Percentiles rank a stretch among this genome's conserved stretches.
These are phyloP conservation scores for Lentinus brumalis DNA, from an alignment of 768 basidiomycete genomes.

Conservation along the genomic window DNA sequence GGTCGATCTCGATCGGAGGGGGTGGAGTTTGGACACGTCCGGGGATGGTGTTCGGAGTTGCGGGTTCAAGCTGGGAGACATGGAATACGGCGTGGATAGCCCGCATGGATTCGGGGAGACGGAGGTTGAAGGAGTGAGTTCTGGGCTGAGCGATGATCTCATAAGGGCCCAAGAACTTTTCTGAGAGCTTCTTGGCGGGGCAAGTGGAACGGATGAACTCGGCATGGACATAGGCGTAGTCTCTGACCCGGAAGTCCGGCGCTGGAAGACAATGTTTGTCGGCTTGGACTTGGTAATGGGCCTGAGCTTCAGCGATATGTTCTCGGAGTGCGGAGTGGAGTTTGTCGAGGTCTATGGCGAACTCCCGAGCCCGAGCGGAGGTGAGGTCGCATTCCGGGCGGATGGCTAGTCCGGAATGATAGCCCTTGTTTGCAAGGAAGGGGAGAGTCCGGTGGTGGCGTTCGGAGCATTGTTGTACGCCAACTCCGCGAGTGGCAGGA, in stretches of 20 bases:
- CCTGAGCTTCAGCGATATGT: conserved; percentile 21
- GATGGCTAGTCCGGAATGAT: conserved; percentile 26
- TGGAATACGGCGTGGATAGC: too few relatives aligned
- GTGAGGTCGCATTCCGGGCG: conserved; percentile 7
- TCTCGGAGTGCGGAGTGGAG: conserved; percentile 22
- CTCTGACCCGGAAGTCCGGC: conserved; percentile 2
- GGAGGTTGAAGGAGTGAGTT: too few relatives aligned
- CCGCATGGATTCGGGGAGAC: too few relatives aligned
- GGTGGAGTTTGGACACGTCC: conserved; percentile 16
- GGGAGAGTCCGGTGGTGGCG: conserved; percentile 28
- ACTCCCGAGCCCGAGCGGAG: conserved; percentile 21
- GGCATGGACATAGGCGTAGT: not conserved
- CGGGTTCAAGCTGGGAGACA: too few relatives aligned
- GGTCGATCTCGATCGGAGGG: conserved; percentile 12
- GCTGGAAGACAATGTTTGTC: too few relatives aligned
- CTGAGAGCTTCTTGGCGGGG: conserved; percentile 27
- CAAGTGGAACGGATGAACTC: not conserved
- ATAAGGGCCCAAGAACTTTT: conserved; percentile 25
- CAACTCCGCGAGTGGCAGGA: conserved; percentile 42
- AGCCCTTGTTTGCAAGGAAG: conserved; percentile 9
- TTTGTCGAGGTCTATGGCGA: conserved; percentile 23
- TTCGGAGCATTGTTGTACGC: conserved; percentile 39
- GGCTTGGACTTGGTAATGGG: conserved; percentile 1
- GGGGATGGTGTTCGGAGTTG: too few relatives aligned
- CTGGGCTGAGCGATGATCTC: conserved; percentile 23